A percentile compares a stretch with the other conserved stretches of the same genome.
phyloP scores from a whole-genome alignment of 2,329 filamentous ascomycete species.

The Periglandula ipomoeae region DNA sequence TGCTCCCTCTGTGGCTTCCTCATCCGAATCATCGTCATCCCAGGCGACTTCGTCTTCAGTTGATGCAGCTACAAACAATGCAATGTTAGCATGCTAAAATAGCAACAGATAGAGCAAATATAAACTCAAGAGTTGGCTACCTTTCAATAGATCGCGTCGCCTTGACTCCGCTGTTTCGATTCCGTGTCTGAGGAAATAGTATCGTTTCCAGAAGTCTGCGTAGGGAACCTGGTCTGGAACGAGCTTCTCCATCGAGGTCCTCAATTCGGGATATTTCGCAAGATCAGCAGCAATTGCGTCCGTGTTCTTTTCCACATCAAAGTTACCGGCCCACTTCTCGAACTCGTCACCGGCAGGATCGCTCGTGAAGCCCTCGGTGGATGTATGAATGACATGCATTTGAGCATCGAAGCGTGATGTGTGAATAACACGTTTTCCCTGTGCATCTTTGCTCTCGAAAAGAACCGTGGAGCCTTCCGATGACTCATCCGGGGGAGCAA shows the following conservation, averaged over 20 bases:
- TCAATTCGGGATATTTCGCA: conserved; percentile 76
- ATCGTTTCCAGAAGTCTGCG: conserved; percentile 81
- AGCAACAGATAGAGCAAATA: too few relatives aligned
- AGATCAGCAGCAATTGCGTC: conserved; percentile 73
- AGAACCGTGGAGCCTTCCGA: conserved; percentile 55
- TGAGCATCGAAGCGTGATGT: conserved; percentile 92
- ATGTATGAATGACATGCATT: conserved; percentile 88
- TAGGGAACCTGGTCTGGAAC: conserved; percentile 94
- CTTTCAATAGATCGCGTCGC: conserved; percentile 81
- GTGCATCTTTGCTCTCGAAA: conserved; percentile 88
- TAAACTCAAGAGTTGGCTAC: conserved; percentile 37
- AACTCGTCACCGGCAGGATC: conserved; percentile 73
- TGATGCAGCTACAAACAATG: conserved; percentile 45
- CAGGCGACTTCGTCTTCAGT: conserved; percentile 63
- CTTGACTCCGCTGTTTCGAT: conserved; percentile 89
- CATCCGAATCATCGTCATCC: conserved; percentile 60
- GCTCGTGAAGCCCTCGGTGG: conserved; percentile 68
- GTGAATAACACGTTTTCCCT: conserved; percentile 88
- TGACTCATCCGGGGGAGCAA: conserved; percentile 60
- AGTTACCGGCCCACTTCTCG: conserved; percentile 60
- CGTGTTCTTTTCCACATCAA: conserved; percentile 78
- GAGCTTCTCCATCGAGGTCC: conserved; percentile 84
- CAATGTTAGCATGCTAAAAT: conserved; percentile 9
- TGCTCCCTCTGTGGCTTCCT: conserved; percentile 21
- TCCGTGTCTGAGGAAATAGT: conserved; percentile 89